Base-by-base conservation (phyloP, 768 basidiomycete genomes). In the Floccularia luteovirens region DNA sequence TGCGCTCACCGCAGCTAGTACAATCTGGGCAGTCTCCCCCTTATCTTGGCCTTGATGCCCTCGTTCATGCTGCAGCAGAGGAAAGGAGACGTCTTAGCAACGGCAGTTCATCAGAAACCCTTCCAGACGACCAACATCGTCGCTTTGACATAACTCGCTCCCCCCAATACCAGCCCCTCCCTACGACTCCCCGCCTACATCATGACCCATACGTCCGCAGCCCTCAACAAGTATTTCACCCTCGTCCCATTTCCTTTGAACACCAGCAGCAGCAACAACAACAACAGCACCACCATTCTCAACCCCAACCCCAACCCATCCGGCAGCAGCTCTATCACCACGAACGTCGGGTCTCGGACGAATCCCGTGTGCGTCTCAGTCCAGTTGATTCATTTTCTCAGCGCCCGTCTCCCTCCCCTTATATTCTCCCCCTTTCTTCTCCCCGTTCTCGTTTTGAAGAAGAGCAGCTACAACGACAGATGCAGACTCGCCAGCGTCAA, bases 241-340 rank as follows among this genome's bases (percentile, higher is more conserved):
- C n/a, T n/a, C n/a, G n/a, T n/a, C n/a, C n/a, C n/a, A n/a, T n/a
- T n/a, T n/a, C n/a, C 27, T 30, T n/a, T 30, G 10, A 8, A 8
- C n/a, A 30, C 27, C n/a, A 30, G 10, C 27, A 8, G 8, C 10
- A 43, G 31, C 44, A 53, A 19, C 48, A 50, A 44, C 48, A 42
- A 27, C 51, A 44, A 25, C 43, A 43, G 27, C 48, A 53, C 28
- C 44, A 55, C 17, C 48, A 35, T 12, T 35, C 35, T 19, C 44
- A 41, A 39, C 36, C 45, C 24, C 42, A 46, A 25, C 48, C 42
- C n/a, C 42, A 43, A 11, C 42, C 48, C n/a, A n/a, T n/a, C 20
- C 48, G 48, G 50, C 43, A 52, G 34, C 47, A 50, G 20, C 42
- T 43, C 30, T 43, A 44, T 14, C 50, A 42, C 3, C 46, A 43